These are phyloP conservation scores for Termitomyces sp. DNA, from an alignment of 768 basidiomycete genomes.

Conservation along the genomic window DNA sequence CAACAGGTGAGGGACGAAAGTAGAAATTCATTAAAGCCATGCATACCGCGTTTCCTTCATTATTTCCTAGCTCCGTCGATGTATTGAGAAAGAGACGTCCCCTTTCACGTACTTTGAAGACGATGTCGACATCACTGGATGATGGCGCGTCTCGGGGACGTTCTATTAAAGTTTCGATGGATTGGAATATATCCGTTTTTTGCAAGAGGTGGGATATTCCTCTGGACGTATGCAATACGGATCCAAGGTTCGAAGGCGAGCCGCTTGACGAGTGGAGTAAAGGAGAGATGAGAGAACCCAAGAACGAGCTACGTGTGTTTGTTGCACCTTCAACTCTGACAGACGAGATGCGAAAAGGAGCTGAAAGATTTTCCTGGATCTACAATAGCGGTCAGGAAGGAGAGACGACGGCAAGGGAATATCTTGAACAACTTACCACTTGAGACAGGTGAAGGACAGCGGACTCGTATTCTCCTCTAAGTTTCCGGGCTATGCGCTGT, in stretches of 20 bases:
- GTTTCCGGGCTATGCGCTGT: conserved; percentile 59
- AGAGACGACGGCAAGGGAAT: not conserved
- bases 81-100: conserved; percentile 74
- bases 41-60: conserved; percentile 89
- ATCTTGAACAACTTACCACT: conserved; percentile 15
- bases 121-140: conserved; percentile 67
- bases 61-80: conserved; percentile 88
- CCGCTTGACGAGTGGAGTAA: conserved; percentile 25
- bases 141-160: conserved; percentile 48
- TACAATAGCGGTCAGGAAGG: conserved; percentile 18
- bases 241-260: conserved; percentile 40
- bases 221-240: conserved; percentile 66
- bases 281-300: conserved; percentile 73
- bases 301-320: conserved; percentile 73
- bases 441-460: conserved; percentile 56
- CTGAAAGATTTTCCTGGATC: conserved; percentile 64
- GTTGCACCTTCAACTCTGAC: conserved; percentile 79
- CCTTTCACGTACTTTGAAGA: conserved; percentile 73
- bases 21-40: not conserved
- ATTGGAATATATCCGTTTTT: conserved; percentile 72
- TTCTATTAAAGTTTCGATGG: conserved; percentile 61
- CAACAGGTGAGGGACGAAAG: not conserved
- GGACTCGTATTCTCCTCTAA: conserved; percentile 76
- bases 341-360: conserved; percentile 62
- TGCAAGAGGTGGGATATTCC: conserved; percentile 59